Evolutionary conservation across 2,329 filamentous ascomycete genomes (phyloP), one percentile per base, ranked within the genome.

Genomic region (Emergomyces pasteurianus): DNA sequence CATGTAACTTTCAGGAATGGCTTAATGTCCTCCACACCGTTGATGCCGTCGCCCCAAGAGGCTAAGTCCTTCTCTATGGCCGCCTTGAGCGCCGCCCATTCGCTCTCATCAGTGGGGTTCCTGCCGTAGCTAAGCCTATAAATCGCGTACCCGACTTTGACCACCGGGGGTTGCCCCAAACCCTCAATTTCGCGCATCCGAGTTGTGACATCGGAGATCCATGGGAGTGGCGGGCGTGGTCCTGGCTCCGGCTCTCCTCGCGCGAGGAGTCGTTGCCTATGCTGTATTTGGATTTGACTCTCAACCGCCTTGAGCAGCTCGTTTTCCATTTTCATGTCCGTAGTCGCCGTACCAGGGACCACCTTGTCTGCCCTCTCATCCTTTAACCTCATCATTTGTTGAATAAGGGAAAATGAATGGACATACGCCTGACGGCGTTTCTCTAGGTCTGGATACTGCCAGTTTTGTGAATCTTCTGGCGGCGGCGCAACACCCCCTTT

Each of bases 61-160:
- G 65, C 62, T 1, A 69, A 56, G 60, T 71, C 66, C 0, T 59
- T 59, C 23, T 71, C 65, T 2, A 71, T 9, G 34, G 64, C 67
- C 12, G 61, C 8, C n/a, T 63, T 43, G 42, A 69, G 66, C 8
- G n/a, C 55, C 1, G 34, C 38, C 68, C 68, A 71, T 50, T 69
- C 65, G 2, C 47, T 42, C 4, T 69, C 66, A 56, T 56, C 34
- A 1, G 18, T 23, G 3, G 46, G 14, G 2, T 61, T 63, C 18
- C 65, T 62, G 10, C 62, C 42, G 38, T 68, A 68, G 0, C 64
- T 66, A 16, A 70, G 61, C 14, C 68, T 64, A 59, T 71, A 71
- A 12, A 70, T 63, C 2, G 59, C 63, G 5, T 70, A 40, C 21
- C 67, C 65, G 28, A 54, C 8, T 2, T 26, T 18, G 12, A 18